Evolutionary conservation across 139 green algal species (phyloP).

Genomic region (Nannochloris sp.): DNA sequence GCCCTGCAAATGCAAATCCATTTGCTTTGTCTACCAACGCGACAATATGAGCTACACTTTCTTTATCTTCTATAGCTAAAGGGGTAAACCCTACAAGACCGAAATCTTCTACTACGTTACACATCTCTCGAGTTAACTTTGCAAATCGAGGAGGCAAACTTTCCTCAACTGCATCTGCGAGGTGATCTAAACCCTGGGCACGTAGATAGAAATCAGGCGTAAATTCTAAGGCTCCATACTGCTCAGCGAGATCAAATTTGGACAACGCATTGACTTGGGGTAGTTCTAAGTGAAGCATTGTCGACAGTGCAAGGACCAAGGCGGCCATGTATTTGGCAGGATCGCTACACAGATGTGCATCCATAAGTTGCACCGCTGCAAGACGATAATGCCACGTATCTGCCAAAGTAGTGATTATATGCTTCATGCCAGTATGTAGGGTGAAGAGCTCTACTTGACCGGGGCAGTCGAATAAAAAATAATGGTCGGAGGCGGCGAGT

Average conservation of each 20-base stretch:
- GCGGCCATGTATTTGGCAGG: constrained; percentile 77
- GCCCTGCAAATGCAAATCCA: constrained; percentile 54
- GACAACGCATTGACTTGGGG: constrained; percentile 81
- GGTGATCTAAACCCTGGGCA: constrained; percentile 73
- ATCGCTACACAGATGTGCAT: constrained; percentile 84
- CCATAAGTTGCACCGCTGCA: constrained; percentile 77
- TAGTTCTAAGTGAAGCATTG: constrained; percentile 95
- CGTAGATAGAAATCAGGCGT: constrained; percentile 84
- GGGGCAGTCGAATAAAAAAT: constrained; percentile 92
- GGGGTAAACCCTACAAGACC: constrained; percentile 78
- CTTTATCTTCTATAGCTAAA: constrained; percentile 73
- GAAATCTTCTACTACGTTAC: constrained; percentile 77
- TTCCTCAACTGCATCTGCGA: constrained; percentile 49
- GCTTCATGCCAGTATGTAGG: constrained; percentile 74
- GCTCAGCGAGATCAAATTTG: constrained; percentile 78
- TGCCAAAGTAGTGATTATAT: constrained; percentile 76
- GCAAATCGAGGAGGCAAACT: constrained; percentile 19
- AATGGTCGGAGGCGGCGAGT: constrained; percentile 48
- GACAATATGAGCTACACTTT: constrained; percentile 47
- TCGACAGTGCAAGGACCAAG: constrained; percentile 63
- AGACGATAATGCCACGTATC: constrained; percentile 33
- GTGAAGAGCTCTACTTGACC: constrained; percentile 98
- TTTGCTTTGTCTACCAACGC: constrained; percentile 67
- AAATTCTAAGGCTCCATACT: constrained; percentile 85
- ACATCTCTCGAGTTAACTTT: constrained; percentile 15